Base-by-base conservation (phyloP, 2,329 filamentous ascomycete species). In the Dothistroma septosporum region DNA sequence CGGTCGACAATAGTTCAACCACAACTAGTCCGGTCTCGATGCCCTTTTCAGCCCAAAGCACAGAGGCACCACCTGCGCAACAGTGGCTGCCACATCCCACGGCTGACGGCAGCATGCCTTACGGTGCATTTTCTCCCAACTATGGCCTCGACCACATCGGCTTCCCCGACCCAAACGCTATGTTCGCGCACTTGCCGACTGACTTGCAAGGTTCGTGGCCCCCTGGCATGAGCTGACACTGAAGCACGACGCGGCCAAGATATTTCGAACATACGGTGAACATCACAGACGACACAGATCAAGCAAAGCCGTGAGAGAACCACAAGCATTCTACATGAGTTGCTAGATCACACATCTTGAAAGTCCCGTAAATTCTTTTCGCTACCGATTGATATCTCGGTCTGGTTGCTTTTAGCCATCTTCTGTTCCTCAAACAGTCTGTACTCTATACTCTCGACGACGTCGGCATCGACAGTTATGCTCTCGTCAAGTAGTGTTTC, bases 401-500 rank as follows among this genome's bases (percentile, higher is more conserved):
- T 41, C 22, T 61, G 61, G 6, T 55, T 32, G n/a, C 61, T 64
- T 19, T 49, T 50, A 10, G 59, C 55, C 11, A 33, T 47, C 47
- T 57, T 58, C 54, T 59, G 32, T 11, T 55, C 58, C 21, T 57
- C 59, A 31, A 52, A 11, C 24, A 58, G 37, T 4, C 44, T 55
- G 35, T 63, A 66, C n/a, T 64, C 66, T 19, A 68, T 49, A 2
- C 68, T 66, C n/a, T 66, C 55, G 4, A 69, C 24, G 2, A 64
- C 49, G 16, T 48, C 49, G 12, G 56, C 24, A 49, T 70, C 68
- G 7, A 69, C 68, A 41, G 65, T 60, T 35, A 70, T 69, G 47
- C 58, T 58, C 21, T 67, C 61, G 12, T 58, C 47, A 5, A 87
- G 71, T 53, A 84, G 70, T 0, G 81, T 80, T 66, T 82, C 79